These are phyloP conservation scores for Cryomyces minteri DNA, from an alignment of 495 filamentous ascomycete species.

Conservation along the genomic window DNA sequence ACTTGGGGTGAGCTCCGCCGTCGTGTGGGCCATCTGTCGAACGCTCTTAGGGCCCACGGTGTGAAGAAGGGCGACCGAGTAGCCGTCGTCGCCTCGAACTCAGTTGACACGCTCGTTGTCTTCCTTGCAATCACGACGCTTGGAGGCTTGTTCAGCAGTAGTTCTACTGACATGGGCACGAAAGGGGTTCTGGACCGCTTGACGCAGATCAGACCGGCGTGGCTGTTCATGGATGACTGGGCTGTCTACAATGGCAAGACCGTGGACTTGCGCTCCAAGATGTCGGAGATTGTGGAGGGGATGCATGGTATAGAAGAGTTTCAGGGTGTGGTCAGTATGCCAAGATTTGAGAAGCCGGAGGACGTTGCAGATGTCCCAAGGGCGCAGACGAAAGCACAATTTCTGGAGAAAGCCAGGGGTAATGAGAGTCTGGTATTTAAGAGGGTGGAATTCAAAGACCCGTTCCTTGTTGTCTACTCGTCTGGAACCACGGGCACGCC, in stretches of 20 bases:
- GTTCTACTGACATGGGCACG: slow-evolving; percentile 63
- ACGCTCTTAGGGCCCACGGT: slow-evolving; percentile 43
- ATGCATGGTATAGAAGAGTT: slow-evolving; percentile 41
- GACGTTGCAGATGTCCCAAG: slow-evolving; percentile 38
- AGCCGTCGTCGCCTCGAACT: slow-evolving; percentile 51
- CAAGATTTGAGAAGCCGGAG: slow-evolving; percentile 38
- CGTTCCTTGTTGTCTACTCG: slow-evolving; percentile 54
- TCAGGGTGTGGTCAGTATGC: slow-evolving; percentile 42
- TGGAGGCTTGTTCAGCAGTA: slow-evolving; percentile 52
- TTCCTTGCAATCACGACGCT: slow-evolving; percentile 44
- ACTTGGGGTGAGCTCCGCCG: slow-evolving; percentile 45
- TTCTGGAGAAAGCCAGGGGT: slow-evolving; percentile 27
- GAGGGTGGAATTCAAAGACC: slow-evolving; percentile 44
- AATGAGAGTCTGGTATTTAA: slow-evolving; percentile 31
- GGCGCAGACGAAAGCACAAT: slow-evolving; percentile 31
- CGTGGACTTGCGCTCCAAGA: slow-evolving; percentile 53
- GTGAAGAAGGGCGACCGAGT: slow-evolving; percentile 52
- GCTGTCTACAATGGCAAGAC: slow-evolving; percentile 63
- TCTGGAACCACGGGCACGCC: slow-evolving; percentile 56
- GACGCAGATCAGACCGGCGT: slow-evolving; percentile 50
- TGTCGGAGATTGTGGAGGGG: slow-evolving; percentile 42
- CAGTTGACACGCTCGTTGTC: slow-evolving; percentile 49
- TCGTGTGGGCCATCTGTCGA: slow-evolving; percentile 33
- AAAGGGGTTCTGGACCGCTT: slow-evolving; percentile 58
- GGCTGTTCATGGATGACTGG: slow-evolving; percentile 61